These are phyloP conservation scores for Myxozyma mucilagina DNA, from an alignment of 805 yeast species.

Conservation along the genomic window DNA sequence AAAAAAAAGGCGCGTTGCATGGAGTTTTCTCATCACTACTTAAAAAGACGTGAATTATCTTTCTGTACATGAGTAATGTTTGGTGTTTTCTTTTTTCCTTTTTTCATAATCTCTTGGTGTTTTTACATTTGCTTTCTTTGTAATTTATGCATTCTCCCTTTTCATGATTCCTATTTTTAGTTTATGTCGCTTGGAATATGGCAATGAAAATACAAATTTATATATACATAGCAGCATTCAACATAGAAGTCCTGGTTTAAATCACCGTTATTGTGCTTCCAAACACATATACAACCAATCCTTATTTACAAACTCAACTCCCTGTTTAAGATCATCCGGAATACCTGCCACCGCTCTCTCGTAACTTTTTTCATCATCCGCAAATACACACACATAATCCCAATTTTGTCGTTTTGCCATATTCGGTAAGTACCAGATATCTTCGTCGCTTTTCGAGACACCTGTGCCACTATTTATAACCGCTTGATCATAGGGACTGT, in stretches of 20 bases:
- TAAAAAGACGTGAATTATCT: neutral
- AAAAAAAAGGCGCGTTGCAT: neutral
- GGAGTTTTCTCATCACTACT: neutral
- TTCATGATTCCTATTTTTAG: neutral
- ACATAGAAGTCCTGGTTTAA: neutral
- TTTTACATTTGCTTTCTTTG: neutral
- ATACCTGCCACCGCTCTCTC: neutral
- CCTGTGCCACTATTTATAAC: neutral
- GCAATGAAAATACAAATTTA: too few species aligned
- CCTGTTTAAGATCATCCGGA: neutral
- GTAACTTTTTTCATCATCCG: conserved; percentile 1
- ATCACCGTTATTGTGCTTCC: neutral
- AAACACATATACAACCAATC: neutral
- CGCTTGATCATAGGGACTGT: neutral
- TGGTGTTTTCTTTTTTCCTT: neutral
- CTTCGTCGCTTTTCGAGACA: neutral
- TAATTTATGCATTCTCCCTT: neutral
- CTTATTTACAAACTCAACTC: neutral
- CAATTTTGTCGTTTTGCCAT: neutral
- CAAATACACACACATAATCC: conserved; percentile 16
- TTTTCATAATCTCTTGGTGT: too few species aligned
- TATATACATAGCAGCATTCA: neutral
- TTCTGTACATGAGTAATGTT: neutral
- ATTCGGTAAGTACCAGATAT: neutral
- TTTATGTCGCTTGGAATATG: too few species aligned